Conservation (phyloP, 2,329 filamentous ascomycete genomes). For the Sporothrix protearum region DNA sequence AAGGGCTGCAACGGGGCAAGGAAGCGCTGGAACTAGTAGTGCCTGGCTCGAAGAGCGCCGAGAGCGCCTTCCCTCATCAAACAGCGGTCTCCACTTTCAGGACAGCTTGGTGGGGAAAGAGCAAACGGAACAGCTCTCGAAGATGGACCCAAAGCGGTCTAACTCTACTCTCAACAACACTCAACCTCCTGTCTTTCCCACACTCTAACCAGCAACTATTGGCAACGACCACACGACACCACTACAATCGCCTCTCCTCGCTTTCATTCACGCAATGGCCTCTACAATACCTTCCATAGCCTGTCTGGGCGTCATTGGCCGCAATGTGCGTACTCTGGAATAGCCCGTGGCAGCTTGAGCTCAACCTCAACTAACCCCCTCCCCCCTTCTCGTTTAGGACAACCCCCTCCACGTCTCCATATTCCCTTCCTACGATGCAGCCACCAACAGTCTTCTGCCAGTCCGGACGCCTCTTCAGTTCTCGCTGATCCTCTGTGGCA, state of each 20-base stretch:
- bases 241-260: neutral
- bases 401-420: slow-evolving; percentile 92
- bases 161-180: neutral
- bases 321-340: slow-evolving; percentile 61
- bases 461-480: slow-evolving; percentile 79
- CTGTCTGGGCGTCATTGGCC: slow-evolving; percentile 89
- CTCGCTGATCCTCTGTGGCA: slow-evolving; percentile 84
- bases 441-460: slow-evolving; percentile 50
- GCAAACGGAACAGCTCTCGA: neutral
- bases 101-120: slow-evolving; percentile 18
- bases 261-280: slow-evolving; percentile 44
- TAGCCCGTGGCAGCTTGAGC: neutral
- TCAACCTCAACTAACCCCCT: neutral
- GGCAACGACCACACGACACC: neutral
- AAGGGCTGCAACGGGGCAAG: slow-evolving; percentile 1
- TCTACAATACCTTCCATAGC: slow-evolving; percentile 74
- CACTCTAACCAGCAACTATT: neutral
- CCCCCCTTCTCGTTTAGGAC: slow-evolving; percentile 56
- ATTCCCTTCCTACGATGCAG: slow-evolving; percentile 69
- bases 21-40: slow-evolving; percentile 10
- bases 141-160: neutral
- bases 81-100: neutral
- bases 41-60: neutral
- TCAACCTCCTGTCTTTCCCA: neutral
- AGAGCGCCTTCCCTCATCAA: slow-evolving; percentile 1